Conservation (phyloP, 148 eudicot species). For the Rhododendron williamsianum region DNA sequence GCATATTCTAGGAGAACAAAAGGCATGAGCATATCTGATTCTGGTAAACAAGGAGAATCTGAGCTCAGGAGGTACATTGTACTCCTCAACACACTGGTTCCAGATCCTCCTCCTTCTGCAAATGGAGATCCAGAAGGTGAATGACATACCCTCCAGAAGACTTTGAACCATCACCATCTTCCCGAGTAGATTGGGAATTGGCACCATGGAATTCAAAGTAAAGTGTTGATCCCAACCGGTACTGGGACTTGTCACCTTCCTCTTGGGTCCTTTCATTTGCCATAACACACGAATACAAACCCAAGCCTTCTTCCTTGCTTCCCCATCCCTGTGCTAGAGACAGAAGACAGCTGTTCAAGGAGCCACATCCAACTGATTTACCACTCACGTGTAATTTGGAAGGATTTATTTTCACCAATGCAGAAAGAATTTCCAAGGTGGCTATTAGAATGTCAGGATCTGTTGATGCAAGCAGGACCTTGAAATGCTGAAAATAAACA, state of each 20-base stretch:
- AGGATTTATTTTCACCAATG: slow-evolving; percentile 79
- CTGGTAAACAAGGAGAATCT: slow-evolving; percentile 87
- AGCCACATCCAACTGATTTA: slow-evolving; percentile 83
- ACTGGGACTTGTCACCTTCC: slow-evolving; percentile 73
- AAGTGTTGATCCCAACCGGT: slow-evolving; percentile 81
- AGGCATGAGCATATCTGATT: slow-evolving; percentile 94
- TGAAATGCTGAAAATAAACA: slow-evolving; percentile 68
- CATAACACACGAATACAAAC: slow-evolving; percentile 80
- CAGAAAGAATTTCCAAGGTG: slow-evolving; percentile 75
- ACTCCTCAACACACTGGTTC: slow-evolving; percentile 62
- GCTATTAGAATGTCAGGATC: slow-evolving; percentile 91
- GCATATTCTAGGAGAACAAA: slow-evolving; percentile 68
- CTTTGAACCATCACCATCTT: slow-evolving; percentile 35
- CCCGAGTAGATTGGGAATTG: slow-evolving; percentile 43
- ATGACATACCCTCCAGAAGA: slow-evolving; percentile 52
- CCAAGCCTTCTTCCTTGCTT: slow-evolving; percentile 97
- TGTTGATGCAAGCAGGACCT: slow-evolving; percentile 86
- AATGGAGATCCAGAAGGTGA: slow-evolving; percentile 73
- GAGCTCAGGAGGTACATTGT: slow-evolving; percentile 70
- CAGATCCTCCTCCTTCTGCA: slow-evolving; percentile 78
- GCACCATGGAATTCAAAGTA: slow-evolving; percentile 83
- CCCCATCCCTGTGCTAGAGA: slow-evolving; percentile 99
- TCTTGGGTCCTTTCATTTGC: slow-evolving; percentile 78
- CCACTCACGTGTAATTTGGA: slow-evolving; percentile 90
- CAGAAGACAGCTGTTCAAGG: slow-evolving; percentile 75